These are phyloP conservation scores for Cercospora nicotianae DNA, from an alignment of 2,329 filamentous ascomycete genomes.

Conservation along the genomic window DNA sequence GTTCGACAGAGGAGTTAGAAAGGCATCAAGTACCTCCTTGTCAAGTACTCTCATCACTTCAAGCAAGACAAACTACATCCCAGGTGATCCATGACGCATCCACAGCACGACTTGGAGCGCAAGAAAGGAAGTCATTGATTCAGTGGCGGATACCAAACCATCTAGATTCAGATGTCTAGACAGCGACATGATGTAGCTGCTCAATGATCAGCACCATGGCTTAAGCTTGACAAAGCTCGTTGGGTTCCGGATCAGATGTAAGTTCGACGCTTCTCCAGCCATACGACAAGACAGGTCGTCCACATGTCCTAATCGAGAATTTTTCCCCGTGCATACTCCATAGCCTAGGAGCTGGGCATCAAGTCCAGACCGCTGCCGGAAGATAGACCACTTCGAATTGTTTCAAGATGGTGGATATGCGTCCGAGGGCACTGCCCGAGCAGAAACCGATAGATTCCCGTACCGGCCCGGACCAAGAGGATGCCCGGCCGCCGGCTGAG, in stretches of 20 bases:
- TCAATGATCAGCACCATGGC: not conserved
- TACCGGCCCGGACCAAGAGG: not conserved
- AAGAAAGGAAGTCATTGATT: not conserved
- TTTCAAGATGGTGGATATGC: not conserved
- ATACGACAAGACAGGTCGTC: not conserved
- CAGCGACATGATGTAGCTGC: not conserved
- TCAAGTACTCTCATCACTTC: not conserved
- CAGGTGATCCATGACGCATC: not conserved
- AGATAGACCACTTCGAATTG: not conserved
- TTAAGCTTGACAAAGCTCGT: not conserved
- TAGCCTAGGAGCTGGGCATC: not conserved
- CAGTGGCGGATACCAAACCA: not conserved
- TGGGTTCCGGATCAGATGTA: not conserved
- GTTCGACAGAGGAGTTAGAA: not conserved
- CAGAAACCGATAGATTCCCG: not conserved
- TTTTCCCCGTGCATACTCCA: not conserved
- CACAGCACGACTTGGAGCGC: not conserved
- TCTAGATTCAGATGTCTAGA: not conserved
- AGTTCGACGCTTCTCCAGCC: not conserved
- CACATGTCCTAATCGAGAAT: not conserved
- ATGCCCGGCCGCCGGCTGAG: not conserved
- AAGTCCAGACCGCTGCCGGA: not conserved
- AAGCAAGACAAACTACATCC: not conserved
- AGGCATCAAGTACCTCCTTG: not conserved
- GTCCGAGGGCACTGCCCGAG: not conserved